phyloP scores from a whole-genome alignment of 1,284 basidiomycete species.

The Neotropicomus parvogracilis region DNA sequence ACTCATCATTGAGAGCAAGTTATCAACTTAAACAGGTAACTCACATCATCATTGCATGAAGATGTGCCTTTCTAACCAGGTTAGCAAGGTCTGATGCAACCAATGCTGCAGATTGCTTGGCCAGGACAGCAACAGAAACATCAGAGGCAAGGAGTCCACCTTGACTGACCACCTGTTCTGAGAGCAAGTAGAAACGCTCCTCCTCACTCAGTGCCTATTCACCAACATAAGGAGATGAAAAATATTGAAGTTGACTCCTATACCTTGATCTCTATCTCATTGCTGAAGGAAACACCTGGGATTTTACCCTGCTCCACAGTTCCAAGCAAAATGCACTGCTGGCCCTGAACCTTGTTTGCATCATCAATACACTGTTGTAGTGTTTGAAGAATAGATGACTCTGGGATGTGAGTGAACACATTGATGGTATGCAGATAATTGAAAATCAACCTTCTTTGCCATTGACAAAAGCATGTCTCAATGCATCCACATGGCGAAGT shows the following conservation, averaged over 20 bases:
- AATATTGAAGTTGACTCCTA: constrained; percentile 14
- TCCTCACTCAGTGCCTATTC: constrained; percentile 75
- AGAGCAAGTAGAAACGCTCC: constrained; percentile 52
- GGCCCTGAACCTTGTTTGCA: constrained; percentile 50
- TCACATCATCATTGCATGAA: constrained; percentile 56
- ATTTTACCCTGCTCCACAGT: constrained; percentile 71
- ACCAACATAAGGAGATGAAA: constrained; percentile 6
- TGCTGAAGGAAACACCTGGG: constrained; percentile 83
- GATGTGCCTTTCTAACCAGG: constrained; percentile 63
- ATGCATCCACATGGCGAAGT: constrained; percentile 81
- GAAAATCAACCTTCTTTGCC: constrained; percentile 53
- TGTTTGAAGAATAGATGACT: constrained; percentile 57
- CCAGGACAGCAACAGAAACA: constrained; percentile 69
- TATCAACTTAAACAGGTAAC: background rate
- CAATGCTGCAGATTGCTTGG: constrained; percentile 90
- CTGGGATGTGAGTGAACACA: constrained; percentile 29
- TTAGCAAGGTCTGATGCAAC: constrained; percentile 81
- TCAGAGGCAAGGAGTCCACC: constrained; percentile 61
- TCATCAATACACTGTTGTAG: constrained; percentile 67
- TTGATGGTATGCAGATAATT: background rate
- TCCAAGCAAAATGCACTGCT: constrained; percentile 71
- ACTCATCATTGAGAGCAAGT: background rate
- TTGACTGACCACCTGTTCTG: constrained; percentile 14
- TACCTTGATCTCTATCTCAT: constrained; percentile 80
- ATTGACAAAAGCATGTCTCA: constrained; percentile 64